A percentile compares a stretch with the other conserved stretches of the same genome.
These are phyloP conservation scores for Tuber melanosporum DNA, from an alignment of 495 filamentous ascomycete genomes.

Conservation along the genomic window DNA sequence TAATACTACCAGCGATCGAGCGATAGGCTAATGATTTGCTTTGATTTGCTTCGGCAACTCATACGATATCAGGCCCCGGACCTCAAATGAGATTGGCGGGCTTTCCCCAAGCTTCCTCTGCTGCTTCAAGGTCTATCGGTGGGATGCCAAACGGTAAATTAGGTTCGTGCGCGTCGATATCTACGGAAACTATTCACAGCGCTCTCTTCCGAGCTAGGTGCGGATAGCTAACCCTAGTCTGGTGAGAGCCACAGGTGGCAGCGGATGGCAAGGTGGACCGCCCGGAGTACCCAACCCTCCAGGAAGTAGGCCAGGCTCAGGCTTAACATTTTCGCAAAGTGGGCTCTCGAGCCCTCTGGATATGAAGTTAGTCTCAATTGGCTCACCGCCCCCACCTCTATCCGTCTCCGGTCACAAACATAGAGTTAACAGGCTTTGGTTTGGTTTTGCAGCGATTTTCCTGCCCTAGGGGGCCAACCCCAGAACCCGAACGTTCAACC, in stretches of 20 bases:
- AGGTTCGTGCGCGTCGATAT: constrained; percentile 35
- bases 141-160: constrained; percentile 39
- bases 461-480: constrained; percentile 39
- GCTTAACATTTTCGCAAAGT: constrained; percentile 38
- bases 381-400: neutral
- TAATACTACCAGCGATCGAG: constrained; percentile 1
- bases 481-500: constrained; percentile 36
- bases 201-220: constrained; percentile 17
- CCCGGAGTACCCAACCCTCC: constrained; percentile 38
- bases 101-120: constrained; percentile 27
- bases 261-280: constrained; percentile 40
- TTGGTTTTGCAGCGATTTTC: constrained; percentile 34
- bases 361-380: constrained; percentile 26
- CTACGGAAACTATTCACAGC: constrained; percentile 10
- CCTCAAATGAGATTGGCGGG: constrained; percentile 32
- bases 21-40: constrained; percentile 19
- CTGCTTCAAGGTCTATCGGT: constrained; percentile 22
- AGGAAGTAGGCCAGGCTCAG: constrained; percentile 33
- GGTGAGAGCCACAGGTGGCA: constrained; percentile 26
- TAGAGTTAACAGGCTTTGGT: constrained; percentile 13
- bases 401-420: constrained; percentile 1
- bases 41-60: neutral
- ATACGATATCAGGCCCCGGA: constrained; percentile 23
- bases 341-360: constrained; percentile 38
- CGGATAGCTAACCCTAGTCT: constrained; percentile 17